These are phyloP conservation scores for Heterococcus sp. DNA, from an alignment of 108 stramenopile genomes.

Conservation along the genomic window DNA sequence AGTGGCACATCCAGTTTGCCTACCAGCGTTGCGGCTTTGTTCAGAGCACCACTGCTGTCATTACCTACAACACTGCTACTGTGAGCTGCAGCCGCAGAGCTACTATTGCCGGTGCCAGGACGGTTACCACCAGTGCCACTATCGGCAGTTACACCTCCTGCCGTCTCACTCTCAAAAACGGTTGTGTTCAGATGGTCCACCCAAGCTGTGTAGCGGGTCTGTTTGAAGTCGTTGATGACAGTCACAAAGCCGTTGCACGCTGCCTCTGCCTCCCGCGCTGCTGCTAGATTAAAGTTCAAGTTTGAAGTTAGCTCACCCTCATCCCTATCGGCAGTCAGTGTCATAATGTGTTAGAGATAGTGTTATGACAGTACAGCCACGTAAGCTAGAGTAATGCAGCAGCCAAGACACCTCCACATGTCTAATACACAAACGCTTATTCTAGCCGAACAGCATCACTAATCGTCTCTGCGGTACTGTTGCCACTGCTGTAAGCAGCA, in stretches of 20 bases:
- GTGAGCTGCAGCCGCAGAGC: no score
- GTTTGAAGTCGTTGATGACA: constrained; percentile 58
- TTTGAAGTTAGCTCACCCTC: neutral
- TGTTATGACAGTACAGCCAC: no score
- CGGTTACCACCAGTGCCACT: neutral
- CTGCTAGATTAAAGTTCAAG: neutral
- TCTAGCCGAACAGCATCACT: no score
- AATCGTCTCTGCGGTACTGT: no score
- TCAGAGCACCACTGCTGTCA: neutral
- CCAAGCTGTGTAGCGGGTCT: constrained; percentile 55
- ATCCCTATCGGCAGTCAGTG: no score
- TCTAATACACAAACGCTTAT: no score
- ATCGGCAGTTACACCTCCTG: neutral
- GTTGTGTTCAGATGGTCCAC: constrained; percentile 49
- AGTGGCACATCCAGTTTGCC: constrained; percentile 58
- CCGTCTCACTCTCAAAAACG: neutral
- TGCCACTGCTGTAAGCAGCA: no score
- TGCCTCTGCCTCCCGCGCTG: constrained; percentile 53
- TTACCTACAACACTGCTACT: no score
- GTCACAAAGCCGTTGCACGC: constrained; percentile 51
- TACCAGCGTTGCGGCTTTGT: constrained; percentile 23
- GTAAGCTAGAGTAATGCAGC: no score
- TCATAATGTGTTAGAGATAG: no score
- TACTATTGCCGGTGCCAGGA: neutral
- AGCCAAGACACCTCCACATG: no score